Evolutionary conservation across 192 early-diverging fungal genomes (phyloP).

Genomic region (Lobosporangium transversale): DNA sequence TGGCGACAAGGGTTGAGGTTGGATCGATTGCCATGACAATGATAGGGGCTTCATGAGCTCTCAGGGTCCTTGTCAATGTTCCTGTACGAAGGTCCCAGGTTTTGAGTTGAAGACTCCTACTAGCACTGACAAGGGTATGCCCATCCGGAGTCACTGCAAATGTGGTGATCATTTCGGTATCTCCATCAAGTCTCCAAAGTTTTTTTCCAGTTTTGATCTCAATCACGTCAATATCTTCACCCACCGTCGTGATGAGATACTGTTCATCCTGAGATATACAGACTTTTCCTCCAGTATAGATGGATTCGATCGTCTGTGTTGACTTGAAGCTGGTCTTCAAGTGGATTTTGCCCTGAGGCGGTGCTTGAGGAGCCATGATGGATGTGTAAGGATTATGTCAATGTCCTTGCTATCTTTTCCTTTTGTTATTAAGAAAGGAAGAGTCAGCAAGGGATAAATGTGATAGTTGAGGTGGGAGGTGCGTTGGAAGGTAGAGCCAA

Average conservation of each 20-base stretch:
- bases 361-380: slow-evolving; percentile 51
- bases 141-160: slow-evolving; percentile 87
- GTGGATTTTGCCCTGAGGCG: slow-evolving; percentile 54
- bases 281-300: slow-evolving; percentile 92
- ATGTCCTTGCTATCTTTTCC: slow-evolving; percentile 9
- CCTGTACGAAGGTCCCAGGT: slow-evolving; percentile 82
- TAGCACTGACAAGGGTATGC: slow-evolving; percentile 80
- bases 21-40: slow-evolving; percentile 92
- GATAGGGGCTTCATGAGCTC: slow-evolving; percentile 93
- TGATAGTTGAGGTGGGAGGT: too few relatives aligned
- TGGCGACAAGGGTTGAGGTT: slow-evolving; percentile 93
- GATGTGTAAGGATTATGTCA: background rate
- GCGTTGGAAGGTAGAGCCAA: too few relatives aligned
- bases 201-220: slow-evolving; percentile 74
- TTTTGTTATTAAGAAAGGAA: background rate
- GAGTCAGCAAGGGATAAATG: too few relatives aligned
- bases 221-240: slow-evolving; percentile 84
- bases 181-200: slow-evolving; percentile 74
- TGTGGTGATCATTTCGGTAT: slow-evolving; percentile 88
- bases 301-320: slow-evolving; percentile 83
- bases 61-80: slow-evolving; percentile 70
- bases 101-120: slow-evolving; percentile 79
- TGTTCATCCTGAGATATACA: slow-evolving; percentile 72
- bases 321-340: slow-evolving; percentile 74
- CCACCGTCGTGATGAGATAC: slow-evolving; percentile 79